A percentile compares a stretch with the other conserved stretches of the same genome.
These are phyloP conservation scores for Lactarius tabidus DNA, from an alignment of 768 basidiomycete genomes.

Conservation along the genomic window DNA sequence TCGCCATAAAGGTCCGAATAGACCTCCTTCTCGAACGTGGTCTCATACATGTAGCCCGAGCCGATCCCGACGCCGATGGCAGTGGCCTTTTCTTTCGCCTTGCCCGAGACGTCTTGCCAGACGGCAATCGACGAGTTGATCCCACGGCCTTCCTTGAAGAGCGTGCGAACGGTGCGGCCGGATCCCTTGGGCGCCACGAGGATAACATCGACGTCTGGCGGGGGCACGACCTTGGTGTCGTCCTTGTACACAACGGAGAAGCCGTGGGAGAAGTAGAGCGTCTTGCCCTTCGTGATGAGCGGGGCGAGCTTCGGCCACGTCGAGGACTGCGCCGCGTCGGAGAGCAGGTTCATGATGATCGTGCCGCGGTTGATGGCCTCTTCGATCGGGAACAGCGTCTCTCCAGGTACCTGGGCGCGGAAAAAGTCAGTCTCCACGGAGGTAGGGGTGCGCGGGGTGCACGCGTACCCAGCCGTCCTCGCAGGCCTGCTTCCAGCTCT, in stretches of 20 bases:
- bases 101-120: slow-evolving; percentile 96
- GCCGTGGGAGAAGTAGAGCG: slow-evolving; percentile 99
- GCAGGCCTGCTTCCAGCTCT: slow-evolving; percentile 92
- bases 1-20: slow-evolving; percentile 99
- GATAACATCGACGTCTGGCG: slow-evolving; percentile 94
- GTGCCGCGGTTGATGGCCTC: slow-evolving; percentile 95
- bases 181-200: slow-evolving; percentile 99
- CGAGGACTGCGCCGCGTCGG: slow-evolving; percentile 97
- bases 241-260: slow-evolving; percentile 99
- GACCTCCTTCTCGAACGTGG: slow-evolving; percentile 99
- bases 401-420: slow-evolving; percentile 71
- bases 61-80: slow-evolving; percentile 93
- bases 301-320: slow-evolving; percentile 90
- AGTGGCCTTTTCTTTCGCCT: slow-evolving; percentile 95
- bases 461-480: slow-evolving; percentile 92
- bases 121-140: slow-evolving; percentile 95
- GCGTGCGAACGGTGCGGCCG: slow-evolving; percentile 96
- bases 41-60: slow-evolving; percentile 98
- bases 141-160: slow-evolving; percentile 99
- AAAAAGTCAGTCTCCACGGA: slow-evolving; percentile 3
- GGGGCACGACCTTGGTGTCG: slow-evolving; percentile 90
- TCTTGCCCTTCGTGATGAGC: slow-evolving; percentile 99
- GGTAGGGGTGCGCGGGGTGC: slow-evolving; percentile 1
- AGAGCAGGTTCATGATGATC: slow-evolving; percentile 99
- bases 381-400: slow-evolving; percentile 97